phyloP scores from a whole-genome alignment of 805 yeast species.

The Saturnispora besseyi region DNA sequence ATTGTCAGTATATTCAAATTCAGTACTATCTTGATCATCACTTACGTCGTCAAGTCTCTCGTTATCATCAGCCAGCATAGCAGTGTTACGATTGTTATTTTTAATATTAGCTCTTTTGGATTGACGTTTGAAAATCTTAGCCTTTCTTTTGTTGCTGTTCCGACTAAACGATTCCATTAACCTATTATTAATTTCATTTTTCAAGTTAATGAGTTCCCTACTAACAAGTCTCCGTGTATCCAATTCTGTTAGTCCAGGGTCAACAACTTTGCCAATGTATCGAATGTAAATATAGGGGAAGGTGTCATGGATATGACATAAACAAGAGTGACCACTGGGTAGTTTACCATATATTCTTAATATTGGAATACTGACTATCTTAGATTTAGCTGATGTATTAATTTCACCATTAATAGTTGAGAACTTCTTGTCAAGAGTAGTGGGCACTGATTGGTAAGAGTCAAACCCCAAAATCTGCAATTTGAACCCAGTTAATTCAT shows the following conservation, averaged over 20 bases:
- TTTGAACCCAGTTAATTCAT: conserved; percentile 20
- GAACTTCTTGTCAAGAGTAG: conserved; percentile 39
- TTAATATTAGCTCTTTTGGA: neutral
- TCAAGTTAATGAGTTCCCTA: conserved; percentile 6
- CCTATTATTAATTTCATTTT: conserved; percentile 12
- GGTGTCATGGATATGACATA: conserved; percentile 74
- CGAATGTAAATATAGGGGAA: conserved; percentile 69
- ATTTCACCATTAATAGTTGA: conserved; percentile 24
- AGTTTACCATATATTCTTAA: conserved; percentile 69
- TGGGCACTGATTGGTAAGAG: conserved; percentile 51
- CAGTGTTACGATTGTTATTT: neutral
- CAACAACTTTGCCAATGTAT: conserved; percentile 4
- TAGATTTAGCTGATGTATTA: conserved; percentile 8
- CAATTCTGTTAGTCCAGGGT: conserved; percentile 11
- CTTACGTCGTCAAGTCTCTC: conserved; percentile 10
- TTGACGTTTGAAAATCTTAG: neutral
- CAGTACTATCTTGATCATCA: conserved; percentile 7
- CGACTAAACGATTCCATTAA: conserved; percentile 31
- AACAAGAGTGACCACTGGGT: conserved; percentile 47
- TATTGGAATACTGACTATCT: conserved; percentile 55
- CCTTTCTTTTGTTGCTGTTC: conserved; percentile 13
- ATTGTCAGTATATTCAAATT: neutral
- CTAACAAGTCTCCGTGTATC: conserved; percentile 28
- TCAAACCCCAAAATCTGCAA: conserved; percentile 59
- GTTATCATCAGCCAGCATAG: conserved; percentile 8